Conservation (phyloP, 169 alveolate species). For the Blepharisma undulans region DNA sequence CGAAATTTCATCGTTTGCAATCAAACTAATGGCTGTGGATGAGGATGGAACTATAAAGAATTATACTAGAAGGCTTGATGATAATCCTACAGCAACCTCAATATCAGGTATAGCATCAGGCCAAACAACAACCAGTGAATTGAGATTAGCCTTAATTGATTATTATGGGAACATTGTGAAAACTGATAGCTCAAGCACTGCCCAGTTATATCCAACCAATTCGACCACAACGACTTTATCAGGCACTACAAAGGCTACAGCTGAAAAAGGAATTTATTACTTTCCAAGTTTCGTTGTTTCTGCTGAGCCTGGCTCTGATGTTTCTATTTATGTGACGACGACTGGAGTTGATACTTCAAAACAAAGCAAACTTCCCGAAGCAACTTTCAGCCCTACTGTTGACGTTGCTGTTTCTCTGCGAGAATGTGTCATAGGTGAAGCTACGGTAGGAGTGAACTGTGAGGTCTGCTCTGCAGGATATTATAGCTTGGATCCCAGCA, state of each 20-base stretch:
- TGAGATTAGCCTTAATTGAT: not conserved
- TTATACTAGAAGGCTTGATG: not conserved
- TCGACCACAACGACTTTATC: not conserved
- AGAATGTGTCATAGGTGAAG: slow-evolving; percentile 18
- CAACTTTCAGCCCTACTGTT: not conserved
- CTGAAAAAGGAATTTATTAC: not conserved
- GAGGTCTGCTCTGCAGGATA: not conserved
- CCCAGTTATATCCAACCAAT: not conserved
- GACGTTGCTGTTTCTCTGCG: not conserved
- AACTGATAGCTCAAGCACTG: not conserved
- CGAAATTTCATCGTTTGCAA: not conserved
- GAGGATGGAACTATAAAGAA: not conserved
- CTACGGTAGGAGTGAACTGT: not conserved
- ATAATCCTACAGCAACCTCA: not conserved
- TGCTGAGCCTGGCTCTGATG: slow-evolving; percentile 16
- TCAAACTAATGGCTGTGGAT: not conserved
- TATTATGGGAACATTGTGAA: not conserved
- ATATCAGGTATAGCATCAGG: not conserved
- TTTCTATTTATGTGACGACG: not conserved
- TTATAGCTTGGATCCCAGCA: not conserved
- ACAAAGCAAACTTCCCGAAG: not conserved
- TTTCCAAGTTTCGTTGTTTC: not conserved
- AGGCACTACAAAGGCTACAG: not conserved
- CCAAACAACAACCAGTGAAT: not conserved
- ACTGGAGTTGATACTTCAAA: not conserved